phyloP scores from a whole-genome alignment of 257 asterid genomes.

The Solanum raphanifolium region DNA sequence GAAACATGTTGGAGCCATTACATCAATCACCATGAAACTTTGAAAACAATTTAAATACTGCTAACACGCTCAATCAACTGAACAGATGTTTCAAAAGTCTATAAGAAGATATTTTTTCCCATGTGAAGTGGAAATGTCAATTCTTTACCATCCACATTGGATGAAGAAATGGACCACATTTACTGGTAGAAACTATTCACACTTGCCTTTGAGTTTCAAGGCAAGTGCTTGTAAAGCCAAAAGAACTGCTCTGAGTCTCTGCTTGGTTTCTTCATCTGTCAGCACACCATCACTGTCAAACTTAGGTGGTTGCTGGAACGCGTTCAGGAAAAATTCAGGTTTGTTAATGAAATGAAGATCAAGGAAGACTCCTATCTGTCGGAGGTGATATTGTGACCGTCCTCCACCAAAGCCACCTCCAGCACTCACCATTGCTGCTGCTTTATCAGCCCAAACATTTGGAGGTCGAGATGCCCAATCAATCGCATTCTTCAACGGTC shows the following conservation, averaged over 20 bases:
- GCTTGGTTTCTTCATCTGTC: constrained; percentile 47
- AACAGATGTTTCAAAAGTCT: background rate
- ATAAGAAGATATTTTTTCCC: background rate
- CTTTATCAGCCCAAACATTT: constrained; percentile 70
- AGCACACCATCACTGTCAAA: constrained; percentile 61
- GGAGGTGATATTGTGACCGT: constrained; percentile 74
- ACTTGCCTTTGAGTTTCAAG: constrained; percentile 45
- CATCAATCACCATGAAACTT: background rate
- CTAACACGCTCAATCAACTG: background rate
- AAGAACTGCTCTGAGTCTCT: constrained; percentile 39
- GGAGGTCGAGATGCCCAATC: constrained; percentile 96
- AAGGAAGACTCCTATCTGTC: constrained; percentile 69
- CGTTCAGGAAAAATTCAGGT: constrained; percentile 64
- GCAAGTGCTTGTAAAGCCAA: constrained; percentile 46
- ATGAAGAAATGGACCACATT: background rate
- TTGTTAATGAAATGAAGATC: constrained; percentile 89
- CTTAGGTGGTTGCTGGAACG: constrained; percentile 51
- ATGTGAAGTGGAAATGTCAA: background rate
- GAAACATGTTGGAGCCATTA: background rate
- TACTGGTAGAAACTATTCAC: background rate
- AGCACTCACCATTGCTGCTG: constrained; percentile 72
- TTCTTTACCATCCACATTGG: background rate
- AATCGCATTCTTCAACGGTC: constrained; percentile 73
- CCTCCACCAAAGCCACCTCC: constrained; percentile 84
- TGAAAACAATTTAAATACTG: background rate